Percentiles rank a stretch among this genome's conserved stretches.
Conservation (phyloP, 768 basidiomycete species). For the Boletus barrowsii region DNA sequence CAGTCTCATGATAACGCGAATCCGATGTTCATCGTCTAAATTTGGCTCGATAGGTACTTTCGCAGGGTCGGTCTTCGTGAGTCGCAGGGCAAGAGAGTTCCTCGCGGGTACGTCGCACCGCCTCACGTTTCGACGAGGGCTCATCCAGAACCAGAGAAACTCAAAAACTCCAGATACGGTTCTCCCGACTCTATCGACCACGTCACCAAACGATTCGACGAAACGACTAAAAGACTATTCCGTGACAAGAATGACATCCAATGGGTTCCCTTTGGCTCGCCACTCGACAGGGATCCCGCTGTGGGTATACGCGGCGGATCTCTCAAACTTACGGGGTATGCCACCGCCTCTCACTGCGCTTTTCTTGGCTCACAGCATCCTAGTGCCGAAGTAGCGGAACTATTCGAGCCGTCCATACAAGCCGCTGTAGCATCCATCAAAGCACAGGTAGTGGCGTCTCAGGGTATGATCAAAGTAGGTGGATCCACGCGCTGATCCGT, state of each 20-base stretch:
- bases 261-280: slow-evolving; percentile 75
- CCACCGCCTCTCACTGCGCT: slow-evolving; percentile 14
- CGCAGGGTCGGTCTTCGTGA: slow-evolving; percentile 81
- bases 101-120: slow-evolving; percentile 50
- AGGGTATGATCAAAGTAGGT: slow-evolving; percentile 61
- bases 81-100: slow-evolving; percentile 68
- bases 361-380: slow-evolving; percentile 1
- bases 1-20: slow-evolving; percentile 21
- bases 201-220: slow-evolving; percentile 76
- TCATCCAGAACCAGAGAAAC: slow-evolving; percentile 50
- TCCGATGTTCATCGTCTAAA: not conserved
- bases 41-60: slow-evolving; percentile 56
- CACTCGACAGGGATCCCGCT: slow-evolving; percentile 67
- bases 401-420: slow-evolving; percentile 78
- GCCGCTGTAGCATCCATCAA: slow-evolving; percentile 69
- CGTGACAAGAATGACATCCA: slow-evolving; percentile 64
- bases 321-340: slow-evolving; percentile 67
- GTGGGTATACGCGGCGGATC: slow-evolving; percentile 73
- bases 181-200: slow-evolving; percentile 70
- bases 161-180: slow-evolving; percentile 71
- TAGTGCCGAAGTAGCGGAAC: slow-evolving; percentile 55
- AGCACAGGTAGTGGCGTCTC: slow-evolving; percentile 65
- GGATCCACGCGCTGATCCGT: not conserved
- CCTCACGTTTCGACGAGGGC: not conserved
- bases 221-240: slow-evolving; percentile 79